phyloP scores from a whole-genome alignment of 2,329 filamentous ascomycete genomes.

The Thielaviopsis euricoi region DNA sequence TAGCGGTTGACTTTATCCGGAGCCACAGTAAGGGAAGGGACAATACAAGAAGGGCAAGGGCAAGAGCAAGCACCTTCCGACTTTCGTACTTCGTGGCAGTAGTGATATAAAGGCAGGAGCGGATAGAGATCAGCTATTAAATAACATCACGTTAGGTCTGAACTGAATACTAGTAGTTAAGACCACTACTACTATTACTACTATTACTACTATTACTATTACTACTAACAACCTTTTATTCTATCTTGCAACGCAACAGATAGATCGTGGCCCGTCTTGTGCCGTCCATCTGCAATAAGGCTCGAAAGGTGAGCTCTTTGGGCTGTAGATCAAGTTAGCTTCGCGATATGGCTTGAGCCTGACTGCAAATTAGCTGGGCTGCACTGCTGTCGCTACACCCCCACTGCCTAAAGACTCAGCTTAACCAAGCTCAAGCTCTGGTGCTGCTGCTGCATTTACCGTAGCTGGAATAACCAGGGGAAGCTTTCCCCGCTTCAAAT shows the following conservation, averaged over 20 bases:
- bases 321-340: not conserved
- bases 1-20: not conserved
- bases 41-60: not conserved
- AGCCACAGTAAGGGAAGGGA: not conserved
- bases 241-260: not conserved
- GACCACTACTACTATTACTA: not conserved
- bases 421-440: not conserved
- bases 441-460: not conserved
- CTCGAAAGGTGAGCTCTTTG: not conserved
- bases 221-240: not conserved
- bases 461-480: not conserved
- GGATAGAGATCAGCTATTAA: not conserved
- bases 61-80: not conserved
- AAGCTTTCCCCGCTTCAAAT: not conserved
- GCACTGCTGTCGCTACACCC: not conserved
- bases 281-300: not conserved
- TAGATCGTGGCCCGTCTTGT: not conserved
- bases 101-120: too few species aligned
- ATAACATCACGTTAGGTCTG: not conserved
- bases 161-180: not conserved
- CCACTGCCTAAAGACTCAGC: not conserved
- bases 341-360: not conserved
- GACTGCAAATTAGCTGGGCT: not conserved
- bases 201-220: too few species aligned
- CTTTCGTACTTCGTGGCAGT: not conserved